phyloP scores from a whole-genome alignment of 1,284 basidiomycete species.

The Cutaneotrichosporon cutaneum region DNA sequence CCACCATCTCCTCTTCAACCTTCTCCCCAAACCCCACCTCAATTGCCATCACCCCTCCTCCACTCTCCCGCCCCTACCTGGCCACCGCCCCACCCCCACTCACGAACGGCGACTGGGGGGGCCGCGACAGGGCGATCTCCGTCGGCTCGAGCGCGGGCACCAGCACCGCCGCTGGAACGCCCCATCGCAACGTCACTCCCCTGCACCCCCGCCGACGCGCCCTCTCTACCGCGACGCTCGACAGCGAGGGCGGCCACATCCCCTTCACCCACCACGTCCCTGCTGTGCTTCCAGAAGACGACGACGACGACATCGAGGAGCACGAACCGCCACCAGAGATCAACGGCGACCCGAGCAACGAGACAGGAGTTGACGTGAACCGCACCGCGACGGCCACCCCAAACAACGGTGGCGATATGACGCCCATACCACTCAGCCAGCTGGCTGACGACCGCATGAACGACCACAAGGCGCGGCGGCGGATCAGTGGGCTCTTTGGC shows the following conservation, averaged over 20 bases:
- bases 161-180: not conserved
- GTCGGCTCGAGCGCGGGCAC: conserved; percentile 9
- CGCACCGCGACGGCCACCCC: conserved; percentile 1
- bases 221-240: conserved; percentile 5
- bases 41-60: not conserved
- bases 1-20: not conserved
- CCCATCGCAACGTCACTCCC: conserved; percentile 15
- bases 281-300: not conserved
- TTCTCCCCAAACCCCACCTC: not conserved
- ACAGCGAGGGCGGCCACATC: conserved; percentile 35
- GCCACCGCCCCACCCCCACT: conserved; percentile 44
- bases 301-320: conserved; percentile 18
- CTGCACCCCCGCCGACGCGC: conserved; percentile 8
- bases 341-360: not conserved
- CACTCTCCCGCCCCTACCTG: conserved; percentile 28
- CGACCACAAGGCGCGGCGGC: conserved; percentile 9
- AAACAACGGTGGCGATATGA: conserved; percentile 3
- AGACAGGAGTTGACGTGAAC: not conserved
- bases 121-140: conserved; percentile 24
- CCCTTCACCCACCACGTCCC: conserved; percentile 42
- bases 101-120: conserved; percentile 24
- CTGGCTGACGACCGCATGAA: not conserved
- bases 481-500: conserved; percentile 22
- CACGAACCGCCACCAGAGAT: not conserved
- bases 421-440: not conserved